These are phyloP conservation scores for Neurospora pannonica DNA, from an alignment of 495 filamentous ascomycete species.

Conservation along the genomic window DNA sequence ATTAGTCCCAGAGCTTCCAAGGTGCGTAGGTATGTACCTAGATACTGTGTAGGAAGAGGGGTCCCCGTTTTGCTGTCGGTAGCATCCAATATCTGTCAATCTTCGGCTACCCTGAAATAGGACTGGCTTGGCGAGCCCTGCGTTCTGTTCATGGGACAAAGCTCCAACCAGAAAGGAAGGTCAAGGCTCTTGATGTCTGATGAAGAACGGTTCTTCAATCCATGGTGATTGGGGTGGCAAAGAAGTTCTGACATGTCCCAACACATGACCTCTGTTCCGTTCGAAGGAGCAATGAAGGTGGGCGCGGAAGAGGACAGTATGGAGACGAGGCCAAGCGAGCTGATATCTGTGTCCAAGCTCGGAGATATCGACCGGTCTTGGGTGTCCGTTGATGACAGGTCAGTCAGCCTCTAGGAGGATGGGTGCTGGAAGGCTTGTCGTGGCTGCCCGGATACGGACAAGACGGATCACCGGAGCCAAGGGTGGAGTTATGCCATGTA, in stretches of 20 bases:
- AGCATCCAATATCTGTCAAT: conserved; percentile 13
- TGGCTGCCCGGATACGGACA: not conserved
- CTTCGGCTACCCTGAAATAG: conserved; percentile 23
- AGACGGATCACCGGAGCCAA: not conserved
- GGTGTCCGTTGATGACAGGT: not conserved
- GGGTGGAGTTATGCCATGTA: not conserved
- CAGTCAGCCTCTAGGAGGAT: not conserved
- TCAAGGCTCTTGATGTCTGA: not conserved
- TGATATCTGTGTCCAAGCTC: not conserved
- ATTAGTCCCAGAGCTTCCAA: not conserved
- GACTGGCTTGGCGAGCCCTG: conserved; percentile 2
- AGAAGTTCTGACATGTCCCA: not conserved
- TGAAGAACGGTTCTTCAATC: not conserved
- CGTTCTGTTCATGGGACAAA: not conserved
- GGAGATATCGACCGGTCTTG: not conserved
- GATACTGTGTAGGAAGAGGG: not conserved
- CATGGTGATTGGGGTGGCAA: not conserved
- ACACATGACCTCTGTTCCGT: not conserved
- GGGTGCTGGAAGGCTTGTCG: not conserved
- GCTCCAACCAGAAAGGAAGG: not conserved
- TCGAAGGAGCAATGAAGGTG: not conserved
- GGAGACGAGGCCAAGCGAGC: not conserved
- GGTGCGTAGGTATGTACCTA: not conserved
- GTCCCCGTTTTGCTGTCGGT: not conserved
- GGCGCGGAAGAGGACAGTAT: not conserved